Evolutionary conservation across 805 yeast species (phyloP), one percentile per base, ranked within the genome.

Genomic region (Metschnikowia corniflorae): DNA sequence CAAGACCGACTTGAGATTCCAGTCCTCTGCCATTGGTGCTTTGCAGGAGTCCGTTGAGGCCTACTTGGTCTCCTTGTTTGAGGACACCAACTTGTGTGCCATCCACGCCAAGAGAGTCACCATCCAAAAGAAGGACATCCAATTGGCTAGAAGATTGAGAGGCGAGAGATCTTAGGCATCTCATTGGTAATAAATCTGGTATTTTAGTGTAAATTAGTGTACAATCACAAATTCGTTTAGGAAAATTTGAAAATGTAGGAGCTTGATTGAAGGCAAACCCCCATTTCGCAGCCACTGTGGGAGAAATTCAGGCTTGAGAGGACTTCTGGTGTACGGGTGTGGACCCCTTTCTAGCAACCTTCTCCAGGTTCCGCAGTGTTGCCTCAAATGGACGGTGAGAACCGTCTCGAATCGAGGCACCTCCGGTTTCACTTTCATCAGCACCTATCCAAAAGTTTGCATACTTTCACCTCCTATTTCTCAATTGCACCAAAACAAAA

Each of bases 81-180:
- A 91, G 76, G 97, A 93, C 70, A 93, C 97, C 51, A 91, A 89
- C 77, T 78, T 91, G 75, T 93, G 97, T 74, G 97, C 97, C 50
- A 86, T 88, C 54, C 98, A 91, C 71, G 98, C 97, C 60, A 91
- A 93, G 82, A 84, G 98, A 74, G 97, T 91, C 55, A 91, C 98
- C 50, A 87, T 91, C 61, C 96, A 87, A 78, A 91, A 88, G 86
- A 89, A 89, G 75, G 98, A 91, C 70, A 86, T 91, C 66, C 96
- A 89, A 65, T 78, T 91, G 63, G 98, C 97, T 53, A 85, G 97
- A 76, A 85, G 97, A 77, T 80, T 91, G 66, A 83, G 97, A 74
- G 97, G 97, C 70, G 95, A 85, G 75, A 82, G 93, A 82, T 78
- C 91, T 53, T 85, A 79, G 44, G 45, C 34, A 23, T 9, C n/a